Conservation (phyloP, 768 basidiomycete species). For the Gelatoporia subvermispora region DNA sequence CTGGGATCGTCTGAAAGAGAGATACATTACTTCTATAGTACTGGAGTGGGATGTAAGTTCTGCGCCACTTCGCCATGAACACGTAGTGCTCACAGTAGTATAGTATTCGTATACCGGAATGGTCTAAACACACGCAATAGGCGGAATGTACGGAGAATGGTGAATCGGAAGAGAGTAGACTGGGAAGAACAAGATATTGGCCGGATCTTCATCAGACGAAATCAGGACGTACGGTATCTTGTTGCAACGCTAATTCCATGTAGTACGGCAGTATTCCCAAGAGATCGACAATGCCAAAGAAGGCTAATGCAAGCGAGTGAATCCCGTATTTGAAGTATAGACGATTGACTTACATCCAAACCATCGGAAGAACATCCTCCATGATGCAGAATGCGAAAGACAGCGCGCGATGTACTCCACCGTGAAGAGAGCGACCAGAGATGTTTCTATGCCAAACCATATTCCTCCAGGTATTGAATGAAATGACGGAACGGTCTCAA, state of each 20-base stretch:
- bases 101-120: slow-evolving; percentile 79
- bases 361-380: slow-evolving; percentile 61
- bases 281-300: slow-evolving; percentile 83
- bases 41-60: slow-evolving; percentile 28
- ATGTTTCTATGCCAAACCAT: slow-evolving; percentile 89
- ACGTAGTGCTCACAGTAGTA: slow-evolving; percentile 58
- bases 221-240: slow-evolving; percentile 67
- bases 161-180: slow-evolving; percentile 87
- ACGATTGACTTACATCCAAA: slow-evolving; percentile 48
- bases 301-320: slow-evolving; percentile 40
- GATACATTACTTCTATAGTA: slow-evolving; percentile 90
- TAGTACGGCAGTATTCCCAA: slow-evolving; percentile 87
- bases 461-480: slow-evolving; percentile 62
- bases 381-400: slow-evolving; percentile 70
- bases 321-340: not conserved
- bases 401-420: slow-evolving; percentile 74
- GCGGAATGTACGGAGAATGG: slow-evolving; percentile 86
- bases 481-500: slow-evolving; percentile 77
- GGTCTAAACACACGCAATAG: slow-evolving; percentile 85
- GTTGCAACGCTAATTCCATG: slow-evolving; percentile 74
- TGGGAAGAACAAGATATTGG: too few species aligned
- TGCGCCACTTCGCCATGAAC: not conserved
- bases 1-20: slow-evolving; percentile 79
- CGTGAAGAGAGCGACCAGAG: slow-evolving; percentile 79
- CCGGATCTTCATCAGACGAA: too few species aligned